Evolutionary conservation across 768 basidiomycete species (phyloP).

Genomic region (Macrocybe gigantea): DNA sequence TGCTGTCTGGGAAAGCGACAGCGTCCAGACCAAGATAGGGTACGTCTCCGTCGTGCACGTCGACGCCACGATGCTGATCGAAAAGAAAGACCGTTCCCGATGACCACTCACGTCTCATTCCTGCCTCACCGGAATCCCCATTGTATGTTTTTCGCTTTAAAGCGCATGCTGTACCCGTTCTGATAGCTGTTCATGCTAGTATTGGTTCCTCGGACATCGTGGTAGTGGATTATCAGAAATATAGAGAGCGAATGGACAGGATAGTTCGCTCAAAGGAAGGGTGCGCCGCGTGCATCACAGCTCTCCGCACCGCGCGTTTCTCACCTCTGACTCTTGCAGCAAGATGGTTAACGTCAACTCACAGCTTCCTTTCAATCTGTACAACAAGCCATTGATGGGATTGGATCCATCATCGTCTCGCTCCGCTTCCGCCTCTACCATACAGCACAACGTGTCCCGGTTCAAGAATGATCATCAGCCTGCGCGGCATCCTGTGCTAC

Average conservation of each 20-base stretch:
- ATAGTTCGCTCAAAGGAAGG: conserved; percentile 58
- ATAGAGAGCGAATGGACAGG: conserved; percentile 43
- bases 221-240: conserved; percentile 37
- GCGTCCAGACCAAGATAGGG: conserved; percentile 6
- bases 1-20: conserved; percentile 18
- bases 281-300: conserved; percentile 24
- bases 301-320: neutral
- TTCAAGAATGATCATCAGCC: conserved; percentile 6
- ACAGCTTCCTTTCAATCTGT: conserved; percentile 51
- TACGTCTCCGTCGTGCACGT: neutral
- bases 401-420: conserved; percentile 19
- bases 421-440: conserved; percentile 17
- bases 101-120: conserved; percentile 23
- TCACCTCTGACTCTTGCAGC: conserved; percentile 20
- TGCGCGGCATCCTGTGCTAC: conserved; percentile 6
- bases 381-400: conserved; percentile 28
- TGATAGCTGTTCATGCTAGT: conserved; percentile 1
- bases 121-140: conserved; percentile 11
- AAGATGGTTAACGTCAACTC: conserved; percentile 63
- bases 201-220: conserved; percentile 5
- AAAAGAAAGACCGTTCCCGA: conserved; percentile 10
- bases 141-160: conserved; percentile 11
- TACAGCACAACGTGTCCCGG: conserved; percentile 9
- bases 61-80: neutral
- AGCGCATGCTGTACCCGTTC: neutral